Conservation (phyloP, 306 rosid species). For the Betula pendula region DNA sequence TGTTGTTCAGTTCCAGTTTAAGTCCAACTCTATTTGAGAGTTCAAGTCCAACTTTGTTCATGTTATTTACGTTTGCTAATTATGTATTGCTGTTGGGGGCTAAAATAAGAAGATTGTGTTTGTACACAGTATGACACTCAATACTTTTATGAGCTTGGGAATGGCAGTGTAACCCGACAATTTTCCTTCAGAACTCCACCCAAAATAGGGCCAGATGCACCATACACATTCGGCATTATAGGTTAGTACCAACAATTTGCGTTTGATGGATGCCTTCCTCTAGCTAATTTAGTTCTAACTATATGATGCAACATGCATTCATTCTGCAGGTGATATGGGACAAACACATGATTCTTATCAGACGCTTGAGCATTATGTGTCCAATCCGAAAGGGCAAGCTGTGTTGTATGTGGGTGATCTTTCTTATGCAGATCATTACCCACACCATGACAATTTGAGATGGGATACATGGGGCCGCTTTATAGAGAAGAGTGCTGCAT, state of each 20-base stretch:
- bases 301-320: no score
- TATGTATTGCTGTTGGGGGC: no score
- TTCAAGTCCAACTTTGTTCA: background rate
- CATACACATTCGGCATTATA: constrained; percentile 71
- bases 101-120: no score
- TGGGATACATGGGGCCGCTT: constrained; percentile 92
- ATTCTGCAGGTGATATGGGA: constrained; percentile 69
- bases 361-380: constrained; percentile 63
- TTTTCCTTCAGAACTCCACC: constrained; percentile 77
- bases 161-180: constrained; percentile 41
- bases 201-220: constrained; percentile 67
- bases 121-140: constrained; percentile 48
- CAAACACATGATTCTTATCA: constrained; percentile 63
- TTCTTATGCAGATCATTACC: constrained; percentile 68
- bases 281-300: no score
- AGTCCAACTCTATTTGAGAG: no score
- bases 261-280: no score
- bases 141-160: constrained; percentile 70
- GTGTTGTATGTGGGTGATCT: constrained; percentile 58
- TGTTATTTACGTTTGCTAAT: background rate
- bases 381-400: constrained; percentile 48
- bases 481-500: constrained; percentile 60
- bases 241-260: no score
- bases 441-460: constrained; percentile 58
- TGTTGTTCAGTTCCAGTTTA: no score